Conservation (phyloP, 1,139 yeast species). For the Blastobotrys raffinosifermentans region DNA sequence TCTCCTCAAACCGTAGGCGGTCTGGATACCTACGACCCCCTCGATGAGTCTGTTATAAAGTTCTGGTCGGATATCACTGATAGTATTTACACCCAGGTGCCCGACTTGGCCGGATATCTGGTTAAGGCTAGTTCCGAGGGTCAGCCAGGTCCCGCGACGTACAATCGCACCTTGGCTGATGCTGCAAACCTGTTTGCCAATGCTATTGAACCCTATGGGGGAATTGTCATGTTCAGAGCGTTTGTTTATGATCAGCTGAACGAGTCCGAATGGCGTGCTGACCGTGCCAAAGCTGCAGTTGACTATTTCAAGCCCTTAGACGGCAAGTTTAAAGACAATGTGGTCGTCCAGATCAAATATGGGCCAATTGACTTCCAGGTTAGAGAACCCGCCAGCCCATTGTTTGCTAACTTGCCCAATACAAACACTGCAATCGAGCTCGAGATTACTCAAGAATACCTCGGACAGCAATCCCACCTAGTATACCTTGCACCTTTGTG, state of each 20-base stretch:
- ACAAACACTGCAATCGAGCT: constrained; percentile 4
- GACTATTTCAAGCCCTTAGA: constrained; percentile 3
- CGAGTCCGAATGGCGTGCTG: constrained; percentile 3
- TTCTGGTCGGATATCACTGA: not conserved
- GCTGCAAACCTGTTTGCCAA: constrained; percentile 6
- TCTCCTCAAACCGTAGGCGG: constrained; percentile 2
- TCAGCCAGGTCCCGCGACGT: constrained; percentile 5
- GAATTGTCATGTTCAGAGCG: constrained; percentile 6
- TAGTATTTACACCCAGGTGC: not conserved
- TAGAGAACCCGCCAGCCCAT: constrained; percentile 3
- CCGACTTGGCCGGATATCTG: constrained; percentile 5
- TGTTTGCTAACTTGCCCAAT: constrained; percentile 1
- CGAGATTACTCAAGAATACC: constrained; percentile 4
- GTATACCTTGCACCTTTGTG: constrained; percentile 4
- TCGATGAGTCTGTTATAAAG: not conserved
- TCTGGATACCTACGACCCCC: constrained; percentile 1
- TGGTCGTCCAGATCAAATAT: constrained; percentile 6
- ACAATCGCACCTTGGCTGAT: constrained; percentile 5
- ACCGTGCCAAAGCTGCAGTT: constrained; percentile 6
- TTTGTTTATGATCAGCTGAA: constrained; percentile 5
- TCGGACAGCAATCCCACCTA: constrained; percentile 6
- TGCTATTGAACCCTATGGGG: constrained; percentile 3
- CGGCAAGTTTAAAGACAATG: constrained; percentile 6
- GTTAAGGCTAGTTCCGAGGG: constrained; percentile 7
- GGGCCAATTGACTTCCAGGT: constrained; percentile 7